Evolutionary conservation across 192 early-diverging fungal genomes (phyloP), one percentile per base, ranked within the genome.

Genomic region (Rhizoclosmatium globosum): DNA sequence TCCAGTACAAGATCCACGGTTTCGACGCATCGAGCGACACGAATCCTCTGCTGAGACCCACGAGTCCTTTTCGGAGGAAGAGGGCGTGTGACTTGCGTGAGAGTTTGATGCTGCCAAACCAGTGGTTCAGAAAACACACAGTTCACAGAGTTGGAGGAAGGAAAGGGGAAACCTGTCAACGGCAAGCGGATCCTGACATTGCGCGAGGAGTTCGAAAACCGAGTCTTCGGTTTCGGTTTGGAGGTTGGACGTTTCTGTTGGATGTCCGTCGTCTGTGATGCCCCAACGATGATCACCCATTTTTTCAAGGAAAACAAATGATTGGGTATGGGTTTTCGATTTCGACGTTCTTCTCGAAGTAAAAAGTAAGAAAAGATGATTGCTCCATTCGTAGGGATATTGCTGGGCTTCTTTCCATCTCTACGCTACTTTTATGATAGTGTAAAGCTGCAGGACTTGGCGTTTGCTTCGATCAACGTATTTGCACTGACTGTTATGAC

Each of bases 1-100:
- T 92, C 97, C 97, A 99, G 72, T 94, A 96, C 6, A 92, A 85
- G 39, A 99, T 82, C 97, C 97, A 99, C 38, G 96, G 95, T 76
- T 92, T 92, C 68, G 90, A 92, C 13, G 97, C 93, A 82, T 99
- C 97, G 41, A 96, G 86, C 0, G 83, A 86, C 4, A 90, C 85
- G 68, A 90, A 91, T 61, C 84, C 85, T 38, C 83, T 70, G 6
- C 87, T 84, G 42, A 95, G 81, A 3, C 86, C 79, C 11, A 83
- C 68, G 4, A 94, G 72, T 11, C 86, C 86, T 23, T 81, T 77
- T 9, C 42, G 48, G 1, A 95, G 66, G 78, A 90, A 95, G 43
- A 80, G 66, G 50, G 87, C 81, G 82, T 96, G 95, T 43, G 59
- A 72, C 31, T 65, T 62, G 13, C 91, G 88, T 2, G 85, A 21